Base-by-base conservation (phyloP, 192 early-diverging fungal genomes). In the Backusella luteola region DNA sequence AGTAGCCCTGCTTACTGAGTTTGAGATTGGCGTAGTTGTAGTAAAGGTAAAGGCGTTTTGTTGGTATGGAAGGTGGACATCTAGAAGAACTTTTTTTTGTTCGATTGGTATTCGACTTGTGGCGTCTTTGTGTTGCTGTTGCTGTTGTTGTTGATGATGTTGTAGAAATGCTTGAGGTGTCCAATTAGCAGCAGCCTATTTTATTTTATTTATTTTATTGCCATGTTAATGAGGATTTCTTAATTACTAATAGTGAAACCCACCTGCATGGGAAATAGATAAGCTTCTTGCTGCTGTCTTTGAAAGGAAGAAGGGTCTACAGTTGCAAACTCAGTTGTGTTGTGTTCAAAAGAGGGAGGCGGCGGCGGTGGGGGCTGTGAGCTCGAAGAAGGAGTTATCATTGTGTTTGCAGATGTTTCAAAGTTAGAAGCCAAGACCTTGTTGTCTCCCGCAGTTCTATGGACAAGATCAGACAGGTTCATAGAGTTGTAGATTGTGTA, bases 381-480 rank as follows among this genome's bases (percentile, higher is more conserved):
- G 19, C 17, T n/a, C 17, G 67, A 59, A 56, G 42, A 34, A 56
- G 73, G 73, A 59, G 53, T 59, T 63, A 63, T 63, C 56, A 63
- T 63, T 63, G 56, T 29, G 56, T 29, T 63, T 63, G 56, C 4
- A 63, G 56, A 63, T 63, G 56, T 63, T 63, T 42, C 11, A 26
- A 41, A 46, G 46, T 29, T 34, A 19, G 49, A 67, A 41, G 63
- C 14, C 63, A 46, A 46, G 34, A 68, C 34, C 35, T 76, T 56
- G 39, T 59, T 67, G 46, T 69, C 66, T 42, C 75, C 68, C 34
- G 46, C 42, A 69, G 75, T 70, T 39, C 75, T 32, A 70, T 76
- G 75, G 23, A 76, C 75, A 69, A 76, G 75, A 76, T 76, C 35
- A n/a, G 75, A 76, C 34, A 76, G 75, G 68, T 76, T 76, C 75